Percentiles rank a stretch among this genome's conserved stretches.
Evolutionary conservation across 1,284 basidiomycete genomes (phyloP).

Genomic region (Rhodotorula sp.): DNA sequence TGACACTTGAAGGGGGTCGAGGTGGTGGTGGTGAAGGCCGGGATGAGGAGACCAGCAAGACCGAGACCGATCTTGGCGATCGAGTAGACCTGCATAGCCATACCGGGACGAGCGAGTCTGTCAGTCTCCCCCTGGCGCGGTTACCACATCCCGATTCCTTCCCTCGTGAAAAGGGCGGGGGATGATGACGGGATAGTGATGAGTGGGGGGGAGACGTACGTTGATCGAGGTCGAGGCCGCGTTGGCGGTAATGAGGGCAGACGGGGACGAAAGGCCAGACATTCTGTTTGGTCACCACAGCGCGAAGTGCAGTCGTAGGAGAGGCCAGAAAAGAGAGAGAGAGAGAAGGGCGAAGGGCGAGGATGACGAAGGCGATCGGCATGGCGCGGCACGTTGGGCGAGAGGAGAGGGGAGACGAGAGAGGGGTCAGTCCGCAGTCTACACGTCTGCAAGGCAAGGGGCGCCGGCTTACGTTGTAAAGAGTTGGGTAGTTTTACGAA

Average conservation of each 20-base stretch:
- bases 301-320: no score
- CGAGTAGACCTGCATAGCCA: constrained; percentile 2
- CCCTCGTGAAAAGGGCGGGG: background rate
- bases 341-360: background rate
- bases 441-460: background rate
- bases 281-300: constrained; percentile 21
- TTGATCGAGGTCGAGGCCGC: constrained; percentile 33
- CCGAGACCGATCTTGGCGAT: constrained; percentile 22
- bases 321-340: background rate
- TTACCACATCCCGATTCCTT: no score
- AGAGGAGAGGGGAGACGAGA: background rate
- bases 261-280: constrained; percentile 38
- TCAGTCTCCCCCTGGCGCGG: background rate
- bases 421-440: background rate
- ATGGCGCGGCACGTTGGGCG: background rate
- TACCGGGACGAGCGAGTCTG: background rate
- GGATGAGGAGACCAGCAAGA: constrained; percentile 28
- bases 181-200: background rate
- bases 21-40: constrained; percentile 27
- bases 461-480: no score
- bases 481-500: no score
- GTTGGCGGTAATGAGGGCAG: constrained; percentile 37
- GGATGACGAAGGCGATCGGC: constrained; percentile 1
- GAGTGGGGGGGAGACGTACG: constrained; percentile 13
- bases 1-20: constrained; percentile 24